Percentiles rank a stretch among this genome's conserved stretches.
phyloP scores from a whole-genome alignment of 805 yeast genomes.

The Metschnikowia aberdeeniae region DNA sequence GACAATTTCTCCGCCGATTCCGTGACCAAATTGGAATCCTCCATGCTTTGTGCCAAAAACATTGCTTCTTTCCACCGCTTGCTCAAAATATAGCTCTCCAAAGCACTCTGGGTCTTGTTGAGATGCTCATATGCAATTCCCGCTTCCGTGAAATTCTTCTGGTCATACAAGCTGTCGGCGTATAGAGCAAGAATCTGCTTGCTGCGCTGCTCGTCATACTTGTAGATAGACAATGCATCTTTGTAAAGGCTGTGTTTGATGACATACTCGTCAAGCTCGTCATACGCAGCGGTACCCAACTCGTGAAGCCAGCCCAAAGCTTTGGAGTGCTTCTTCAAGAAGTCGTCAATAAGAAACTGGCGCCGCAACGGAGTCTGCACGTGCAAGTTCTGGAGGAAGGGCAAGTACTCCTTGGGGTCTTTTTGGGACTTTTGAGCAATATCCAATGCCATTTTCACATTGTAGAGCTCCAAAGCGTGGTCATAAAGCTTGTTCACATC shows the following conservation, averaged over 20 bases:
- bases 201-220: conserved; percentile 52
- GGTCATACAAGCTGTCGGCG: conserved; percentile 58
- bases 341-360: conserved; percentile 73
- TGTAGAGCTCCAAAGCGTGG: conserved; percentile 76
- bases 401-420: conserved; percentile 95
- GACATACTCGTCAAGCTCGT: conserved; percentile 67
- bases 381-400: conserved; percentile 79
- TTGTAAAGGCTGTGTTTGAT: conserved; percentile 66
- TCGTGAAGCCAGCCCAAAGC: conserved; percentile 66
- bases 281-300: conserved; percentile 33
- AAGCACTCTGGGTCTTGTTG: conserved; percentile 52
- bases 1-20: conserved; percentile 60
- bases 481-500: conserved; percentile 83
- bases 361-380: conserved; percentile 63
- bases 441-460: conserved; percentile 71
- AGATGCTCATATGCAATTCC: conserved; percentile 75
- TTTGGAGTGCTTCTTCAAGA: conserved; percentile 59
- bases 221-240: conserved; percentile 60
- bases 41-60: conserved; percentile 45
- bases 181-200: conserved; percentile 51
- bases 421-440: conserved; percentile 96
- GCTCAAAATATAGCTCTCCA: conserved; percentile 64
- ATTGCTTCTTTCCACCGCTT: conserved; percentile 86
- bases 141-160: conserved; percentile 65
- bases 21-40: conserved; percentile 25